Base-by-base conservation (phyloP, 345 rosid genomes). In the Gossypioides kirkii region DNA sequence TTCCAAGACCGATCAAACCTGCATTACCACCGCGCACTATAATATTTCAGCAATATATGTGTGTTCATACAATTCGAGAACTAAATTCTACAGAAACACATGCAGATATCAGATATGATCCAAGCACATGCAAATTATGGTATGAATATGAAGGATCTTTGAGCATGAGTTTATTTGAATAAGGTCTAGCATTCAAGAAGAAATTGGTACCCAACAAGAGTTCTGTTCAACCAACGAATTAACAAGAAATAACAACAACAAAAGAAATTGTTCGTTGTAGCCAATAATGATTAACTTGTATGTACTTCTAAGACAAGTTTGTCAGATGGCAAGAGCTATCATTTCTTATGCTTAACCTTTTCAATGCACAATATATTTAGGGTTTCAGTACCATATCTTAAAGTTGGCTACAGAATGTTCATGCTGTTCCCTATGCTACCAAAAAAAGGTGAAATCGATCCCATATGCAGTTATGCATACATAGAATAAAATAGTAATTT, bases 1-100 rank as follows among this genome's bases (percentile, higher is more conserved):
- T 66, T 43, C 43, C 25, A 18, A 53, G 52, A 56, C 49, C 4
- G 62, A 12, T 46, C 38, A 36, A 75, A 64, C 84, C 91, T 86
- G 85, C 76, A 79, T 53, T 52, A 22, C 14, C 66, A 43, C 5
- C 49, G 5, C 58, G 49, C 25, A 36, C 12, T 54, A 26, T 50
- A 50, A 49, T 65, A 50, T 63, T 10, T 56, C 59, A 54, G 42
- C 22, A 26, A 58, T 23, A 22, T 46, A 46, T 46, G 50, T 12
- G 50, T 46, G 38, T 32, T 32, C 38, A 32, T 32, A 32, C 38
- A 32, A 32, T 32, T 32, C 7, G 1, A 6, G 38, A 32, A 32
- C 38, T 32, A 32, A 32, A 32, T 32, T 32, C 38, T 32, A 5
- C 38, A 32, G 38, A 32, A 32, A 5, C 38, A 32, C 38, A 32